These are phyloP conservation scores for Nidularia pulvinata DNA, from an alignment of 768 basidiomycete genomes.

Conservation along the genomic window DNA sequence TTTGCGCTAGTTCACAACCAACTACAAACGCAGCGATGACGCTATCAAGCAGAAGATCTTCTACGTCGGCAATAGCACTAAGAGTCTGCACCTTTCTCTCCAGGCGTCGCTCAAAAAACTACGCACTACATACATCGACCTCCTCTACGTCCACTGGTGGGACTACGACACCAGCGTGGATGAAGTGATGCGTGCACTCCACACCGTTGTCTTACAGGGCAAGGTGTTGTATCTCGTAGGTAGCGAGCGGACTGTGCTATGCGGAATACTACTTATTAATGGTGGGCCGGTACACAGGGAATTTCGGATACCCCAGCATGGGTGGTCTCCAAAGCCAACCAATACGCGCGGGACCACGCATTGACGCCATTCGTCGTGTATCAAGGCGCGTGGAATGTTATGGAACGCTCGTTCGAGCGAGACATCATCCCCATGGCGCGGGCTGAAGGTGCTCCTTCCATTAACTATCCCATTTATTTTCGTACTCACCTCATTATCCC, in stretches of 20 bases:
- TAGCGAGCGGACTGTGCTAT: too few relatives aligned
- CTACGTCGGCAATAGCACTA: slow-evolving; percentile 36
- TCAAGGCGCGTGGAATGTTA: slow-evolving; percentile 8
- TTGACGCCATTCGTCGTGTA: slow-evolving; percentile 9
- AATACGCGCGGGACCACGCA: slow-evolving; percentile 1
- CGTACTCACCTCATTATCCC: neutral
- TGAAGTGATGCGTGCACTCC: slow-evolving; percentile 56
- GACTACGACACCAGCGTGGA: slow-evolving; percentile 49
- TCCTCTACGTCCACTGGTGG: slow-evolving; percentile 8
- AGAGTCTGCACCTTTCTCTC: slow-evolving; percentile 9
- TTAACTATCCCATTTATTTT: neutral
- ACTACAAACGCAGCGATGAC: slow-evolving; percentile 20
- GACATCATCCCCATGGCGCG: slow-evolving; percentile 21
- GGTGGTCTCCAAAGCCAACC: slow-evolving; percentile 6
- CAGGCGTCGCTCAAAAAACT: slow-evolving; percentile 38
- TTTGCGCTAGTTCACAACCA: slow-evolving; percentile 18
- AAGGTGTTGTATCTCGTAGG: slow-evolving; percentile 39
- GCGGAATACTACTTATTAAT: too few relatives aligned
- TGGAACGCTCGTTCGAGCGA: slow-evolving; percentile 7
- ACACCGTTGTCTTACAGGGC: slow-evolving; percentile 47
- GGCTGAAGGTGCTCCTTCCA: slow-evolving; percentile 18
- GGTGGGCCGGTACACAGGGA: slow-evolving; percentile 4
- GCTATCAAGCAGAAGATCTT: slow-evolving; percentile 24
- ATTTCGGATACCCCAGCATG: slow-evolving; percentile 6
- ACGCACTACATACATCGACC: slow-evolving; percentile 29